Evolutionary conservation across 2,329 filamentous ascomycete genomes (phyloP).

Genomic region (Penicillium hesseltinei): DNA sequence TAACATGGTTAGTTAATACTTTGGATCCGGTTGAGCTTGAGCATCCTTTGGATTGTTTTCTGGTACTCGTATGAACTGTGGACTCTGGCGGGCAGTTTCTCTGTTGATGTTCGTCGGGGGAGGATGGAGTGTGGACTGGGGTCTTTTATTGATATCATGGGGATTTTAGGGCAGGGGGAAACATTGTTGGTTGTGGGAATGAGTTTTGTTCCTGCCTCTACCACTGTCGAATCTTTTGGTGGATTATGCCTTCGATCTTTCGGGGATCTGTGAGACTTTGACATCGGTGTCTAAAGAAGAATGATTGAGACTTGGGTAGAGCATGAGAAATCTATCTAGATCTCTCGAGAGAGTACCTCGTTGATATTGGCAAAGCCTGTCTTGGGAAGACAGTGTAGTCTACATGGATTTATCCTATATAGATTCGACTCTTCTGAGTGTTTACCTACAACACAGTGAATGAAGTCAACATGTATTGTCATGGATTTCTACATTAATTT

Average conservation of each 20-base stretch:
- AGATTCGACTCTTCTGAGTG: background rate
- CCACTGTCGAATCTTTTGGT: slow-evolving; percentile 16
- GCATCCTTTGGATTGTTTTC: slow-evolving; percentile 10
- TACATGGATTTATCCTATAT: background rate
- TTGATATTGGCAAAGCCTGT: background rate
- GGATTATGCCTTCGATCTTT: slow-evolving; percentile 30
- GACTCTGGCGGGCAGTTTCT: slow-evolving; percentile 15
- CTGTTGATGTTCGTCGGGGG: slow-evolving; percentile 5
- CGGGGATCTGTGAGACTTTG: slow-evolving; percentile 32
- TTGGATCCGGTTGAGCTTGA: no score
- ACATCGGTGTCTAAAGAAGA: slow-evolving; percentile 13
- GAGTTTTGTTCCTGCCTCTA: slow-evolving; percentile 10
- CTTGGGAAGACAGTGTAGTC: background rate
- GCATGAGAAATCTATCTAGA: background rate
- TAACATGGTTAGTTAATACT: no score
- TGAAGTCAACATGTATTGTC: background rate
- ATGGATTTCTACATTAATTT: background rate
- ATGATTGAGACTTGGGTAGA: background rate
- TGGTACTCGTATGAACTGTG: slow-evolving; percentile 57
- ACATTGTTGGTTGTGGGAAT: slow-evolving; percentile 7
- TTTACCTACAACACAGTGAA: background rate
- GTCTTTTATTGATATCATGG: slow-evolving; percentile 15
- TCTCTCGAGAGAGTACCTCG: background rate
- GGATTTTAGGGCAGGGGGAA: background rate
- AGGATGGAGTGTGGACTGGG: slow-evolving; percentile 5